Evolutionary conservation across 805 yeast genomes (phyloP).

Genomic region (Naumovozyma baii): DNA sequence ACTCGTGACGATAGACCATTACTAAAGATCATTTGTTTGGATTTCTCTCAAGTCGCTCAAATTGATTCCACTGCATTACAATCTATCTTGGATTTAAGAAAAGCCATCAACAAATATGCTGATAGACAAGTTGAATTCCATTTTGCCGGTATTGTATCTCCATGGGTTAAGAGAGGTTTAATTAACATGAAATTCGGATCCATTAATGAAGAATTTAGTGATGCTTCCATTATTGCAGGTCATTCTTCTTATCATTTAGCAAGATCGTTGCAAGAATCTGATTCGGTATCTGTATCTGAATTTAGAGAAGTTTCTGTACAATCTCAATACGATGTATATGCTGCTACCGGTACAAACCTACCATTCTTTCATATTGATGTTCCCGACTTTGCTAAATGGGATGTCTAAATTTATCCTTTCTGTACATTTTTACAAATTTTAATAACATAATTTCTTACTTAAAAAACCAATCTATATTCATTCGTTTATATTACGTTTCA

Average conservation of each 20-base stretch:
- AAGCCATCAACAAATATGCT: conserved; percentile 61
- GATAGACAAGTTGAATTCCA: conserved; percentile 83
- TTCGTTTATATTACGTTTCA: no score
- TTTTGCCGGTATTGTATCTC: conserved; percentile 73
- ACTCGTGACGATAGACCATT: conserved; percentile 48
- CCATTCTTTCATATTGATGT: conserved; percentile 32
- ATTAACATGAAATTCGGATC: conserved; percentile 71
- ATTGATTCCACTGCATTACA: conserved; percentile 77
- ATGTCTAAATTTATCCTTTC: conserved; percentile 6
- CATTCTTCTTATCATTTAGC: conserved; percentile 27
- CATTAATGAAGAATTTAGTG: conserved; percentile 33
- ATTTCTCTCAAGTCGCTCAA: conserved; percentile 66
- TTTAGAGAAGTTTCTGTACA: conserved; percentile 6
- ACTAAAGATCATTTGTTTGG: conserved; percentile 65
- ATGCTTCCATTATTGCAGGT: conserved; percentile 26
- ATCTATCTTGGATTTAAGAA: conserved; percentile 63
- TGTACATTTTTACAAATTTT: not conserved
- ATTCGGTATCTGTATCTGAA: conserved; percentile 8
- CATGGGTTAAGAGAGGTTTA: conserved; percentile 78
- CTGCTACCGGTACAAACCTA: conserved; percentile 26
- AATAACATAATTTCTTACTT: no score
- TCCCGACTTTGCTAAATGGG: conserved; percentile 30
- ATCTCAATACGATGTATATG: conserved; percentile 10
- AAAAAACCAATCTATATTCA: no score
- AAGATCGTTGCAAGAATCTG: conserved; percentile 7